These are phyloP conservation scores for Sordaria brevicollis DNA, from an alignment of 495 filamentous ascomycete genomes.

Conservation along the genomic window DNA sequence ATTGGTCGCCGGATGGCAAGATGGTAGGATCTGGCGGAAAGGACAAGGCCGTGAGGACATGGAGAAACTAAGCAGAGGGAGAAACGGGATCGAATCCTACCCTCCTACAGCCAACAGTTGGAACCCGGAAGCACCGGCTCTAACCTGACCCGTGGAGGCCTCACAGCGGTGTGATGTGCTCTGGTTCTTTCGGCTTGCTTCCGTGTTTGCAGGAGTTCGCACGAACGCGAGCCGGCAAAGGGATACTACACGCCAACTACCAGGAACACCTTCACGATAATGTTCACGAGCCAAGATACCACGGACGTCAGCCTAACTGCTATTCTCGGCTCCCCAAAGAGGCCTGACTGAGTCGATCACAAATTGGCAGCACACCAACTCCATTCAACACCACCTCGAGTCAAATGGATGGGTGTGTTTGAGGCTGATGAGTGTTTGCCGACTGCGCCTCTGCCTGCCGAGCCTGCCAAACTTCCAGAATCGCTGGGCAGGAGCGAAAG, in stretches of 20 bases:
- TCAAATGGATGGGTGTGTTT: background rate
- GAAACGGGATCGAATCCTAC: constrained; percentile 14
- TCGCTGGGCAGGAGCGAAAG: background rate
- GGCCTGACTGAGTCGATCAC: background rate
- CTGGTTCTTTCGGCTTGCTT: background rate
- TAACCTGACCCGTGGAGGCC: background rate
- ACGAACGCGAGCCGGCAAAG: background rate
- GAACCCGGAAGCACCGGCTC: background rate
- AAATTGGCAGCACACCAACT: background rate
- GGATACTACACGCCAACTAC: background rate
- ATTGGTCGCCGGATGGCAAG: constrained; percentile 36
- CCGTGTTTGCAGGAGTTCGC: background rate
- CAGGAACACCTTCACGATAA: background rate
- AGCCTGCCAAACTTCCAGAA: background rate
- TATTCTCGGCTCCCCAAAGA: background rate
- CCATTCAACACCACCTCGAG: background rate
- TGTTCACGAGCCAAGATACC: background rate
- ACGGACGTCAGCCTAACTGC: background rate
- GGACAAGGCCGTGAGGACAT: constrained; percentile 82
- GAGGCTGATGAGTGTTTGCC: background rate
- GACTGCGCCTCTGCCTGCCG: background rate
- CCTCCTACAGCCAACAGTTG: background rate
- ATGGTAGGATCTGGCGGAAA: constrained; percentile 64
- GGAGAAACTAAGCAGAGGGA: constrained; percentile 43
- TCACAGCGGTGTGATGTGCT: background rate